A percentile compares a stretch with the other conserved stretches of the same genome.
These are phyloP conservation scores for Hypoxylon subgilvum DNA, from an alignment of 495 filamentous ascomycete genomes.

Conservation along the genomic window DNA sequence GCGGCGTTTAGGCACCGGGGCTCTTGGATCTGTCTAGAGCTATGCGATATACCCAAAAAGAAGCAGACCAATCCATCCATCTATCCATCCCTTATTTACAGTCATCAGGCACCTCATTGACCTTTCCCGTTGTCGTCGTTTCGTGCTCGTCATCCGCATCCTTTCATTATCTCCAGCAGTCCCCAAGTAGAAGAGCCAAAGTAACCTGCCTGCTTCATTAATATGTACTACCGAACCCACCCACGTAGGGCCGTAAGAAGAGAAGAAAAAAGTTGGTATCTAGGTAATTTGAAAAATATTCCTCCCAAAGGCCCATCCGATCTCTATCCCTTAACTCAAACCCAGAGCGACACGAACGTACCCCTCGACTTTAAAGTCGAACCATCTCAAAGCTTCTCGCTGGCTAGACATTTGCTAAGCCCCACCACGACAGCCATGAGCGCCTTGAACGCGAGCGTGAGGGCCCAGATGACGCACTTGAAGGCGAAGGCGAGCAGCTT, in stretches of 20 bases:
- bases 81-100: constrained; percentile 31
- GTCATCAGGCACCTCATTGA: not conserved
- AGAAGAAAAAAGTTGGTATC: constrained; percentile 3
- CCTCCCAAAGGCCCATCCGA: not conserved
- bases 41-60: constrained; percentile 39
- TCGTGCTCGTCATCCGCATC: constrained; percentile 9
- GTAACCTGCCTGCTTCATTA: constrained; percentile 36
- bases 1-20: constrained; percentile 33
- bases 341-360: no score
- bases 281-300: constrained; percentile 12
- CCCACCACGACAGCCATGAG: constrained; percentile 45
- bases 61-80: no score
- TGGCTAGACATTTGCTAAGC: constrained; percentile 48
- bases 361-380: no score
- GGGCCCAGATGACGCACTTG: constrained; percentile 55
- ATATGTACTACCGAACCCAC: constrained; percentile 27
- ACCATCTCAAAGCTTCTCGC: constrained; percentile 48
- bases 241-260: not conserved
- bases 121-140: no score
- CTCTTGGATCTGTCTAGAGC: constrained; percentile 28
- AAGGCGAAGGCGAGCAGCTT: constrained; percentile 50
- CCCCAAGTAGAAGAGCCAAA: constrained; percentile 35
- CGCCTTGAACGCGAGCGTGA: constrained; percentile 53
- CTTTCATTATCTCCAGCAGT: constrained; percentile 34
- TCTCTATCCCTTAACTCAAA: not conserved